Evolutionary conservation across 768 basidiomycete genomes (phyloP), one percentile per base, ranked within the genome.

Genomic region (Macrolepiota dolichaula): DNA sequence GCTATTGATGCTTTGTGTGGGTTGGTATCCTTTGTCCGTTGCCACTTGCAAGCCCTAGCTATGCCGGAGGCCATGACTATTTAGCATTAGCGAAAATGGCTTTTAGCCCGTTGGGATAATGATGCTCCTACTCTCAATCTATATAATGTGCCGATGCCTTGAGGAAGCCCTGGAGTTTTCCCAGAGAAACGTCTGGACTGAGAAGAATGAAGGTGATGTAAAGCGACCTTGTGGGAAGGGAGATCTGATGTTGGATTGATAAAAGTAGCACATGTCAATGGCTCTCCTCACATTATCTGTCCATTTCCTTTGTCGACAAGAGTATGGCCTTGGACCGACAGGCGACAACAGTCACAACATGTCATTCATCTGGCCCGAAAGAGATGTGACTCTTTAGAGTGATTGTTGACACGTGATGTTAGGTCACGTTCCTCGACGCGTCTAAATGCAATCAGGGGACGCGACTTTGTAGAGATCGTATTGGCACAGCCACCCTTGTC

Each of bases 361-460:
- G 40, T 42, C n/a, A 13, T 3, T 22, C 24, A 19, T 17, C 10
- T 36, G 51, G 32, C 52, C 35, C n/a, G 36, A 53, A 52, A 35
- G 29, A 17, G 13, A 27, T 38, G 59, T 60, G 59, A 53, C 40
- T 6, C 15, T 22, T 10, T 37, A 15, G 9, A 51, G 17, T 22
- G 47, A 37, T 51, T 19, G 9, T 51, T 0, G 10, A 0, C 59
- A 60, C 59, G 59, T 60, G 59, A 36, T 6, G 51, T 60, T 13
- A 54, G 59, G 59, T 53, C 59, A 60, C 59, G 59, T 60, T 60
- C 59, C 59, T 53, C 27, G 51, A 60, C 59, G 59, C 59, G 59
- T 60, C 59, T 42, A 32, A 24, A 51, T 54, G 19, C 29, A 42
- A 54, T 60, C 59, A 51, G 29, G 59, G 7, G 59, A 60, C 59